Conservation (phyloP, 768 basidiomycete species). For the Tricholoma sp. region DNA sequence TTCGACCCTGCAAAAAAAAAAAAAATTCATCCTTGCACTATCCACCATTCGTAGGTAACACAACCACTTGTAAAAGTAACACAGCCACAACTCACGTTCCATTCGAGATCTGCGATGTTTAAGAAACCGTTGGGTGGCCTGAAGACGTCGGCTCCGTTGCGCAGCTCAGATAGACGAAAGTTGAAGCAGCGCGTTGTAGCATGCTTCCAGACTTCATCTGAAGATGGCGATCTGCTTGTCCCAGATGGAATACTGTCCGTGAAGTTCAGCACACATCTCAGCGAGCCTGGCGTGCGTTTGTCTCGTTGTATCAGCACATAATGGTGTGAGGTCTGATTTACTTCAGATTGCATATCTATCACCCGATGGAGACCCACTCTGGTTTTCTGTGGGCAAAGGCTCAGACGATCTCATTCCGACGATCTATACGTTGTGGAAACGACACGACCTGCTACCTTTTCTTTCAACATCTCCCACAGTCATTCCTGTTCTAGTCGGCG, state of each 20-base stretch:
- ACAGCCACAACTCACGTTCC: not conserved
- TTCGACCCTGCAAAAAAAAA: too few relatives aligned
- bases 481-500: conserved; percentile 63
- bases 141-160: conserved; percentile 73
- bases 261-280: conserved; percentile 61
- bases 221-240: conserved; percentile 64
- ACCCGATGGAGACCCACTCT: conserved; percentile 65
- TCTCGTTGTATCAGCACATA: not conserved
- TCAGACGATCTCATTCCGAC: conserved; percentile 71
- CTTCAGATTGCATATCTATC: conserved; percentile 59
- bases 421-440: conserved; percentile 79
- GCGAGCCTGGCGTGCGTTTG: conserved; percentile 55
- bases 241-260: conserved; percentile 67
- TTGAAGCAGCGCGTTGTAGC: conserved; percentile 55
- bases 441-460: conserved; percentile 58
- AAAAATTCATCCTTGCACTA: too few relatives aligned
- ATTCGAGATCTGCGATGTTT: conserved; percentile 49
- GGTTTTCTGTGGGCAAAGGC: conserved; percentile 71
- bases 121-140: conserved; percentile 66
- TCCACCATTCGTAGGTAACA: too few relatives aligned
- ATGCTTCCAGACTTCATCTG: conserved; percentile 41
- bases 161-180: conserved; percentile 70
- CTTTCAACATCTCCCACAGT: conserved; percentile 70
- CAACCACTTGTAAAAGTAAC: conserved; percentile 14
- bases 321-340: conserved; percentile 2